Base-by-base conservation (phyloP, 139 green algal genomes). In the Yamagishiella unicocca region DNA sequence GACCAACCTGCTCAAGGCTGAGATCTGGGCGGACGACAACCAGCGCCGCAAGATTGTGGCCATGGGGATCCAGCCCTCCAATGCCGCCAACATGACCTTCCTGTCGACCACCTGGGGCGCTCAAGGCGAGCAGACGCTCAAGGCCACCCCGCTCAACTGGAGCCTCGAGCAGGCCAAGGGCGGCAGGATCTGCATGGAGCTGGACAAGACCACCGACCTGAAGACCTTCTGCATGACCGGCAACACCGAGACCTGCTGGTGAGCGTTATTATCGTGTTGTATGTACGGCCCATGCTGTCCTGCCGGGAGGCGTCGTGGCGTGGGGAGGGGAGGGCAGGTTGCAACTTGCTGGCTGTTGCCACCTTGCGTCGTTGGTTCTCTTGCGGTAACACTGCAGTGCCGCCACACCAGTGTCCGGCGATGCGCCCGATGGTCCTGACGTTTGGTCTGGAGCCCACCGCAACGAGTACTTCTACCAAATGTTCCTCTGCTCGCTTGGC, bases 111-210 rank as follows among this genome's bases (percentile, higher is more conserved):
- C 53, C 7, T 70, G 75, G 53, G 75, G 33, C 25, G 74, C 70
- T 3, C 19, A 10, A 4, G 74, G 46, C 50, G 46, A 82, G n/a
- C 21, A 68, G 6, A 68, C 74, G 31, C 27, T 82, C 31, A 82
- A 67, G 74, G 74, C 35, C 31, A 68, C 74, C n/a, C 50, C 46
- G 74, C 46, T 83, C 33, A 83, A 83, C 33, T 83, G 75, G 75
- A 53, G 24, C 37, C 21, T 6, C 17, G 21, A 19, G 25, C 75
- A 83, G 54, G 75, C 50, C 10, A 8, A 53, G 2, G 75, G 75
- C 75, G 75, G 75, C 50, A 66, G 43, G 37, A 53, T 83, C 31
- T 83, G 75, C 54, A 22, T 83, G 33, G 53, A 55, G 54, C 22
- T 83, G 46, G n/a, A 46, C 50, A n/a, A 45, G 46, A 31, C 8